phyloP scores from a whole-genome alignment of 2,329 filamentous ascomycete genomes.

The Aspergillus carbonarius region DNA sequence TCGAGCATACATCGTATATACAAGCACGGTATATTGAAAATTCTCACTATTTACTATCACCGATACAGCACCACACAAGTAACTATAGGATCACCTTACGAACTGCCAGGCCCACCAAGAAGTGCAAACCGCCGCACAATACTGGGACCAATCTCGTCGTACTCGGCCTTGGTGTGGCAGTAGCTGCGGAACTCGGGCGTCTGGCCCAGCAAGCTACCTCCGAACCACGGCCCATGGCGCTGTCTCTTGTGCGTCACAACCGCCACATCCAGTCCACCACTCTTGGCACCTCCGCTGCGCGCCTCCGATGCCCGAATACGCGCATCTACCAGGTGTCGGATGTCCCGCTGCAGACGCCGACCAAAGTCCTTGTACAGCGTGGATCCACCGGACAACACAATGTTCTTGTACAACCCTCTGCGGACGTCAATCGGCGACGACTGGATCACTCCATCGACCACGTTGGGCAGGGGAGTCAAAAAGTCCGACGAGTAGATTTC shows the following conservation, averaged over 20 bases:
- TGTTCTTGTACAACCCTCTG: slow-evolving; percentile 98
- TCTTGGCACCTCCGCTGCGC: slow-evolving; percentile 86
- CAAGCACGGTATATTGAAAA: neutral
- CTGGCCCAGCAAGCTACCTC: slow-evolving; percentile 91
- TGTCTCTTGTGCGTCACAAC: slow-evolving; percentile 98
- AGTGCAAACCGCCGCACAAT: slow-evolving; percentile 94
- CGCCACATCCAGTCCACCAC: slow-evolving; percentile 91
- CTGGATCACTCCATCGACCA: slow-evolving; percentile 96
- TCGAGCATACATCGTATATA: too few species aligned
- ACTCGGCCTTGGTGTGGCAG: slow-evolving; percentile 89
- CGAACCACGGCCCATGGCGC: slow-evolving; percentile 97
- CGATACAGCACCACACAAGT: slow-evolving; percentile 12
- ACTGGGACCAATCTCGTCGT: slow-evolving; percentile 93
- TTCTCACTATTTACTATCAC: slow-evolving; percentile 15
- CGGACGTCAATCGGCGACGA: slow-evolving; percentile 96
- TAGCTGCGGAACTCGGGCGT: slow-evolving; percentile 98
- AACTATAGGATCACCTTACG: slow-evolving; percentile 28
- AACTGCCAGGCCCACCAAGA: slow-evolving; percentile 78
- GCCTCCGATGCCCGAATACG: slow-evolving; percentile 90
- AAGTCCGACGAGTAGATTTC: slow-evolving; percentile 99
- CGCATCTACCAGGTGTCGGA: slow-evolving; percentile 90
- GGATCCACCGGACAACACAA: slow-evolving; percentile 93
- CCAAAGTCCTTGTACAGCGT: slow-evolving; percentile 99
- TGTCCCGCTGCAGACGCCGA: slow-evolving; percentile 90
- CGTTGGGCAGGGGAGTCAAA: slow-evolving; percentile 86